Conservation (phyloP, 352 stramenopile genomes). For the Phytopythium sindhum region DNA sequence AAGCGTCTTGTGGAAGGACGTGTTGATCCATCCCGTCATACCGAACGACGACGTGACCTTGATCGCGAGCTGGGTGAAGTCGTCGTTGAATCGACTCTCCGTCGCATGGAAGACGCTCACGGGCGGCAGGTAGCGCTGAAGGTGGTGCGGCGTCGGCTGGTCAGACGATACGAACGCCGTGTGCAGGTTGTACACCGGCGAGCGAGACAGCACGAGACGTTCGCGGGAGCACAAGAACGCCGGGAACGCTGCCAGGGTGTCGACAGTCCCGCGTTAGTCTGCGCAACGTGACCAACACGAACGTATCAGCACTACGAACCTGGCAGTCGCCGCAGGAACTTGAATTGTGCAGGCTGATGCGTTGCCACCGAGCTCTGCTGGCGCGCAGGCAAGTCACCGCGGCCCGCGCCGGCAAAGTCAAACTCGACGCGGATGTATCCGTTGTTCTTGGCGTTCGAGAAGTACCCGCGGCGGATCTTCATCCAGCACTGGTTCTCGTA, state of each 20-base stretch:
- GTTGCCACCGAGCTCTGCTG: slow-evolving; percentile 21
- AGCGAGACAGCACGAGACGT: slow-evolving; percentile 42
- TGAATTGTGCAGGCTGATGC: slow-evolving; percentile 36
- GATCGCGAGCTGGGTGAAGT: slow-evolving; percentile 63
- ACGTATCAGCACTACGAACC: slow-evolving; percentile 22
- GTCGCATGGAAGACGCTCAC: slow-evolving; percentile 70
- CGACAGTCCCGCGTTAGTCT: background rate
- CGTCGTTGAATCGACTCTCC: slow-evolving; percentile 63
- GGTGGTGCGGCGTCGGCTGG: slow-evolving; percentile 15
- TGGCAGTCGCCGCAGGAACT: slow-evolving; percentile 47
- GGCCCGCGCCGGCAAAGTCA: slow-evolving; percentile 22
- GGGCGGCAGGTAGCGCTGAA: slow-evolving; percentile 51
- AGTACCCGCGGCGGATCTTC: slow-evolving; percentile 71
- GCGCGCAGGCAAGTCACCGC: slow-evolving; percentile 23
- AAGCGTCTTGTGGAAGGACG: slow-evolving; percentile 48
- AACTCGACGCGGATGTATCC: slow-evolving; percentile 70
- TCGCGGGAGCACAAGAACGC: slow-evolving; percentile 55
- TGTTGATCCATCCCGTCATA: slow-evolving; percentile 62
- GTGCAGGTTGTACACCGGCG: slow-evolving; percentile 43
- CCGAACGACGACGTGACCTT: slow-evolving; percentile 67
- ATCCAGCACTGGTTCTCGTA: slow-evolving; percentile 69
- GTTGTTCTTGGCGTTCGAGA: slow-evolving; percentile 67
- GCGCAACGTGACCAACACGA: background rate
- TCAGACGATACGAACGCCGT: slow-evolving; percentile 20
- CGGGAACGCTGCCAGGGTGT: slow-evolving; percentile 40